phyloP scores from a whole-genome alignment of 371 early-diverging fungal species.

The Syncephalastrum monosporum region DNA sequence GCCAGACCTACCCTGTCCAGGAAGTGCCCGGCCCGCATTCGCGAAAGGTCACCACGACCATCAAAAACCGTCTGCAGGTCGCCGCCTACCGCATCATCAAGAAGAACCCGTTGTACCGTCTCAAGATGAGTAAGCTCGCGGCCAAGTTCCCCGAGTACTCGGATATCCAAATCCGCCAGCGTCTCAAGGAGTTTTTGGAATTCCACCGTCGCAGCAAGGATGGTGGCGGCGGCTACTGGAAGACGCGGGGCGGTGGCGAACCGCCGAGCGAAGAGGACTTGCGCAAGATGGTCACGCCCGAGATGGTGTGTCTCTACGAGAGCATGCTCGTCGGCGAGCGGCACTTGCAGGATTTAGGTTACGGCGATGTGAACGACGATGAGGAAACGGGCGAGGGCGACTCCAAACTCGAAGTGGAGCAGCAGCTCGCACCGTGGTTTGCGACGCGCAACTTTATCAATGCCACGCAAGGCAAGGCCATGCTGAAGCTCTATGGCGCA shows the following conservation, averaged over 20 bases:
- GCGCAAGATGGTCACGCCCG: constrained; percentile 96
- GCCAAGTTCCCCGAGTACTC: constrained; percentile 84
- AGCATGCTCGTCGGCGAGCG: constrained; percentile 97
- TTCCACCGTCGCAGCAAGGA: constrained; percentile 87
- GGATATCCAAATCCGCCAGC: constrained; percentile 83
- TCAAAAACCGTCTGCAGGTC: constrained; percentile 93
- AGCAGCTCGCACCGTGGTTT: constrained; percentile 97
- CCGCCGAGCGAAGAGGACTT: constrained; percentile 95
- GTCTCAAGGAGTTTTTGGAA: constrained; percentile 96
- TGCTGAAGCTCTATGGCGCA: constrained; percentile 92
- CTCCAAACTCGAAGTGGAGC: constrained; percentile 82
- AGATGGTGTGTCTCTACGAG: constrained; percentile 97
- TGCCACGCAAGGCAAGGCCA: constrained; percentile 89
- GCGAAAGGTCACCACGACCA: constrained; percentile 90
- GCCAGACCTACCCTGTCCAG: constrained; percentile 96
- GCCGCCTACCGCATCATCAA: constrained; percentile 86
- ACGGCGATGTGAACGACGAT: constrained; percentile 62
- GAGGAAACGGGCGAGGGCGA: constrained; percentile 73
- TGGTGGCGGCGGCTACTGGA: constrained; percentile 86
- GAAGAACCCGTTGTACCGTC: constrained; percentile 69
- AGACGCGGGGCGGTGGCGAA: constrained; percentile 76
- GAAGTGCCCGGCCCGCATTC: constrained; percentile 99
- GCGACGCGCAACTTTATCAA: constrained; percentile 95
- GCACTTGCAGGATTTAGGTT: constrained; percentile 93
- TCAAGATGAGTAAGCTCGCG: constrained; percentile 76